These are phyloP conservation scores for Alternaria brassicicola DNA, from an alignment of 2,329 filamentous ascomycete genomes.

Conservation along the genomic window DNA sequence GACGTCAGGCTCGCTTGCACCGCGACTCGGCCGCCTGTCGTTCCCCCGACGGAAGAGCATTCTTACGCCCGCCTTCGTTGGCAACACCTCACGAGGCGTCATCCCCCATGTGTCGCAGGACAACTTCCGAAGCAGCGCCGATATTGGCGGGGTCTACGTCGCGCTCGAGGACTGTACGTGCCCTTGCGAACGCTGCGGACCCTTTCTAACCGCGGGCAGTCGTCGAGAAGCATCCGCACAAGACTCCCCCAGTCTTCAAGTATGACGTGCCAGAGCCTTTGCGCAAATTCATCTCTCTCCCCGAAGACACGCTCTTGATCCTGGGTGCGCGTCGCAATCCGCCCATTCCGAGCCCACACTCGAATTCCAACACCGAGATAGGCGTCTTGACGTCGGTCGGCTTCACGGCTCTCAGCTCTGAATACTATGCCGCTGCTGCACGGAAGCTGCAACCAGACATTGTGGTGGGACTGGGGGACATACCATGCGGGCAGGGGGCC, in stretches of 20 bases:
- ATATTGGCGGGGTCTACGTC: slow-evolving; percentile 74
- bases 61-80: slow-evolving; percentile 82
- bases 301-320: slow-evolving; percentile 69
- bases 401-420: slow-evolving; percentile 72
- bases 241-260: slow-evolving; percentile 61
- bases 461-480: slow-evolving; percentile 76
- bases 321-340: slow-evolving; percentile 80
- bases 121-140: slow-evolving; percentile 69
- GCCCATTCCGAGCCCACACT: slow-evolving; percentile 70
- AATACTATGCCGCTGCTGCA: slow-evolving; percentile 72
- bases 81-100: slow-evolving; percentile 79
- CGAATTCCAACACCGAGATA: slow-evolving; percentile 73
- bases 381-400: slow-evolving; percentile 86
- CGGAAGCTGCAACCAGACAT: slow-evolving; percentile 78
- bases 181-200: neutral
- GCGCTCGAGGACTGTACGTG: slow-evolving; percentile 90
- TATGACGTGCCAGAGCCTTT: slow-evolving; percentile 60
- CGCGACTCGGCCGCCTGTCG: slow-evolving; percentile 71
- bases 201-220: slow-evolving; percentile 57
- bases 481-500: slow-evolving; percentile 62
- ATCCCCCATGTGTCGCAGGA: slow-evolving; percentile 91
- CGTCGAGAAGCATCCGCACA: slow-evolving; percentile 63
- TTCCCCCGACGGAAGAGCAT: slow-evolving; percentile 69
- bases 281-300: slow-evolving; percentile 77
- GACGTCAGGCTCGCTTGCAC: slow-evolving; percentile 49